Conservation (phyloP, 257 asterid species). For the Salvia rosmarinus region DNA sequence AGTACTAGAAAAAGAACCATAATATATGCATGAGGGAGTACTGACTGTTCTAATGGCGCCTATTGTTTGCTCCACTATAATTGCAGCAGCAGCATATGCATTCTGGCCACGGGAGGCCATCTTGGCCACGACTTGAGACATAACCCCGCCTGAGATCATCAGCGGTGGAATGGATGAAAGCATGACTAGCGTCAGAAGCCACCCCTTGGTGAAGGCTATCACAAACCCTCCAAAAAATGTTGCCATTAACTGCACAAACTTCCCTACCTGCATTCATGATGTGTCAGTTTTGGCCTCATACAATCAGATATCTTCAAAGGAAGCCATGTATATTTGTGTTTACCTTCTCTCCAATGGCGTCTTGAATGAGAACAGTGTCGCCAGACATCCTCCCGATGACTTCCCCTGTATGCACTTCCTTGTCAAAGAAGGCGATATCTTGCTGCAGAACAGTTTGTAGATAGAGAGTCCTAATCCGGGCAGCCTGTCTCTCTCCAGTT, state of each 20-base stretch:
- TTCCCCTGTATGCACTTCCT: slow-evolving; percentile 80
- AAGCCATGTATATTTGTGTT: no score
- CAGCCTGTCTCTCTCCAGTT: slow-evolving; percentile 91
- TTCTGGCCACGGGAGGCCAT: slow-evolving; percentile 81
- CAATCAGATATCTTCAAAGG: no score
- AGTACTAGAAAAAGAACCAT: no score
- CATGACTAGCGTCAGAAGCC: slow-evolving; percentile 90
- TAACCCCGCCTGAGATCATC: slow-evolving; percentile 65
- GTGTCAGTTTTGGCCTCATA: no score
- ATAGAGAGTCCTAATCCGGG: slow-evolving; percentile 70
- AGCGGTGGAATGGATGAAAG: slow-evolving; percentile 76
- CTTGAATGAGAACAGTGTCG: slow-evolving; percentile 91
- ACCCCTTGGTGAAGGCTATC: slow-evolving; percentile 72
- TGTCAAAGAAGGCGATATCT: slow-evolving; percentile 81
- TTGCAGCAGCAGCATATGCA: slow-evolving; percentile 79
- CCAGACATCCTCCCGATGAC: slow-evolving; percentile 91
- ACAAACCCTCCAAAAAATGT: slow-evolving; percentile 78
- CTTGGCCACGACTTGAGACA: slow-evolving; percentile 59
- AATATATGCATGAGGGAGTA: neutral
- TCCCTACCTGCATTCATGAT: no score
- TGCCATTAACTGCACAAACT: slow-evolving; percentile 68
- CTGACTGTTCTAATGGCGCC: slow-evolving; percentile 83
- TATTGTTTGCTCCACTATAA: slow-evolving; percentile 77
- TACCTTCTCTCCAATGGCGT: slow-evolving; percentile 97
- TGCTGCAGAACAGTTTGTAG: slow-evolving; percentile 70